These are phyloP conservation scores for Populus hybrid DNA, from an alignment of 441 rosid species.

Conservation along the genomic window DNA sequence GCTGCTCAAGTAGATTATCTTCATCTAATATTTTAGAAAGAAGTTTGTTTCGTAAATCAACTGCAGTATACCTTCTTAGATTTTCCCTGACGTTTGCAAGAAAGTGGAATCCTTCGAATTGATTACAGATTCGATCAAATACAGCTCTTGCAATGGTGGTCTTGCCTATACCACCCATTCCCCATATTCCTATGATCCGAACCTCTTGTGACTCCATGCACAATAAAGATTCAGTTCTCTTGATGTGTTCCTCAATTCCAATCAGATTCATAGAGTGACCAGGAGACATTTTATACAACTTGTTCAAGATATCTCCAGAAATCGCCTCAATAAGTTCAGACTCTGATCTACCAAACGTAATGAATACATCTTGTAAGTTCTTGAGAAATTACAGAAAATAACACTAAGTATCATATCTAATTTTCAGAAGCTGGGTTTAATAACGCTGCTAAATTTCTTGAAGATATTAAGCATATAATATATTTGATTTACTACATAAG, in stretches of 20 bases:
- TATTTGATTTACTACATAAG: background rate
- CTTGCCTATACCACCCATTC: slow-evolving; percentile 8
- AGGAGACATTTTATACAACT: background rate
- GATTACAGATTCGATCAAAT: background rate
- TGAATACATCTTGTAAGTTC: background rate
- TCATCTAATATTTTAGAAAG: background rate
- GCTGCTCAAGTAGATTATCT: background rate
- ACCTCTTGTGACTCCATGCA: background rate
- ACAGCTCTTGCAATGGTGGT: background rate
- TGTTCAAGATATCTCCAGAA: background rate
- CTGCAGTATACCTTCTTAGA: background rate
- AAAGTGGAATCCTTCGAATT: background rate
- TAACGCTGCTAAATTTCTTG: too few species aligned
- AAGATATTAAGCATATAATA: too few species aligned
- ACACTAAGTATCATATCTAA: too few species aligned
- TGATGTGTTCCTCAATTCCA: background rate
- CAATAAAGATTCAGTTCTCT: background rate
- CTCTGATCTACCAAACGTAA: background rate
- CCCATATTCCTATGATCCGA: background rate
- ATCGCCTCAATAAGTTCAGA: background rate
- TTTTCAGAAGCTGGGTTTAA: too few species aligned
- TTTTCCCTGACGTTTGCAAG: background rate
- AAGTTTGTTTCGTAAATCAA: background rate
- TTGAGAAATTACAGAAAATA: background rate
- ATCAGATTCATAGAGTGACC: background rate